These are phyloP conservation scores for Candida dubliniensis DNA, from an alignment of 1,139 yeast genomes.

Conservation along the genomic window DNA sequence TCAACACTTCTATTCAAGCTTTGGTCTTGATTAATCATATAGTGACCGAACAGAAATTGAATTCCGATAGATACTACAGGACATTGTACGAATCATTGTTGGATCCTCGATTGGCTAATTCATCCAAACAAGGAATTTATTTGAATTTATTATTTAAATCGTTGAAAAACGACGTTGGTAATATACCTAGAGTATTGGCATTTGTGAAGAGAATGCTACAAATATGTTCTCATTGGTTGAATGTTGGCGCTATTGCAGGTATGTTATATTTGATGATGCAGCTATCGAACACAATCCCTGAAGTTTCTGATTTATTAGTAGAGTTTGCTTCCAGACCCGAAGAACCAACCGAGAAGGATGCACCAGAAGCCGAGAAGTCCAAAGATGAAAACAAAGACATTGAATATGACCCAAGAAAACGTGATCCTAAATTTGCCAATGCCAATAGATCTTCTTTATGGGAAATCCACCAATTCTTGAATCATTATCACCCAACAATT, in stretches of 20 bases:
- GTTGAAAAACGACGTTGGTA: constrained; percentile 63
- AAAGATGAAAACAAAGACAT: constrained; percentile 14
- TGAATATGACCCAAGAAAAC: constrained; percentile 79
- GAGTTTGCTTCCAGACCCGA: constrained; percentile 41
- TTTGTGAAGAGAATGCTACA: constrained; percentile 90
- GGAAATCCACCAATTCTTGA: constrained; percentile 74
- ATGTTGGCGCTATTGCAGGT: constrained; percentile 89
- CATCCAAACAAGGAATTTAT: constrained; percentile 89
- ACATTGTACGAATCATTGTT: constrained; percentile 87
- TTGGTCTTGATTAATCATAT: constrained; percentile 82
- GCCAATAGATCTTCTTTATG: constrained; percentile 81
- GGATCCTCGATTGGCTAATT: constrained; percentile 77
- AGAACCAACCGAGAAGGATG: constrained; percentile 30
- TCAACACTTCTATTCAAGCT: constrained; percentile 93
- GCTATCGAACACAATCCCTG: constrained; percentile 45
- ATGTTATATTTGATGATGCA: constrained; percentile 77
- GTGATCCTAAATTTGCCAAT: constrained; percentile 88
- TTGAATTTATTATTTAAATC: constrained; percentile 84
- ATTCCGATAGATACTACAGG: constrained; percentile 76
- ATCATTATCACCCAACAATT: constrained; percentile 92
- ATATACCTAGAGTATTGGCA: constrained; percentile 71
- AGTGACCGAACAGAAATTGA: constrained; percentile 53
- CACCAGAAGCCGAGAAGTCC: constrained; percentile 8
- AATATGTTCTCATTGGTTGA: constrained; percentile 81
- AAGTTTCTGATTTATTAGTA: constrained; percentile 45